These are phyloP conservation scores for Aspergillus arachidicola DNA, from an alignment of 2,329 filamentous ascomycete species.

Conservation along the genomic window DNA sequence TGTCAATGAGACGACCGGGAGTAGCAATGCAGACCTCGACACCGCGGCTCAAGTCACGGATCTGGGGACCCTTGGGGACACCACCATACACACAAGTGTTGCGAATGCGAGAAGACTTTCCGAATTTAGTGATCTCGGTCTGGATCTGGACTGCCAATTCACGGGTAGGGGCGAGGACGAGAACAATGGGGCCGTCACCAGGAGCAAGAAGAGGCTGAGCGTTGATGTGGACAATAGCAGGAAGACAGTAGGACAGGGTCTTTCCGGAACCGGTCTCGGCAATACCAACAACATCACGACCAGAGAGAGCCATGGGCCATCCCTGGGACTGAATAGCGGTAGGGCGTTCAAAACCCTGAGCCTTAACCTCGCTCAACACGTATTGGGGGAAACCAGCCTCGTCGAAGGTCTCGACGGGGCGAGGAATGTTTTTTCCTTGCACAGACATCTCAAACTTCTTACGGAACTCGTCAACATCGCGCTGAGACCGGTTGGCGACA, in stretches of 20 bases:
- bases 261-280: conserved; percentile 99
- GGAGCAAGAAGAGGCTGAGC: conserved; percentile 94
- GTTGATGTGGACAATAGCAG: conserved; percentile 99
- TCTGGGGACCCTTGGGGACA: conserved; percentile 97
- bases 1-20: conserved; percentile 95
- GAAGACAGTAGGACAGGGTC: conserved; percentile 97
- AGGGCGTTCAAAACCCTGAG: conserved; percentile 89
- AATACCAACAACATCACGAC: conserved; percentile 97
- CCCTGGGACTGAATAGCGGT: conserved; percentile 98
- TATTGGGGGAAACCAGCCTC: conserved; percentile 97
- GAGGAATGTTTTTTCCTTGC: conserved; percentile 77
- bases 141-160: conserved; percentile 99
- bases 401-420: conserved; percentile 95
- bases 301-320: conserved; percentile 98
- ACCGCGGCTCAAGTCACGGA: conserved; percentile 89
- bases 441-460: conserved; percentile 82
- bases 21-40: conserved; percentile 99
- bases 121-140: conserved; percentile 97
- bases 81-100: conserved; percentile 99
- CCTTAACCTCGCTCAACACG: conserved; percentile 98
- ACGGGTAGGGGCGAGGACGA: conserved; percentile 94
- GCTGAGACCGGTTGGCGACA: conserved; percentile 71
- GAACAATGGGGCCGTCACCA: conserved; percentile 93
- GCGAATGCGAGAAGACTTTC: conserved; percentile 94
- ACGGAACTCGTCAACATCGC: conserved; percentile 87